Percentiles rank a stretch among this genome's conserved stretches.
phyloP scores from a whole-genome alignment of 2,329 filamentous ascomycete species.

The Sclerotinia minor region DNA sequence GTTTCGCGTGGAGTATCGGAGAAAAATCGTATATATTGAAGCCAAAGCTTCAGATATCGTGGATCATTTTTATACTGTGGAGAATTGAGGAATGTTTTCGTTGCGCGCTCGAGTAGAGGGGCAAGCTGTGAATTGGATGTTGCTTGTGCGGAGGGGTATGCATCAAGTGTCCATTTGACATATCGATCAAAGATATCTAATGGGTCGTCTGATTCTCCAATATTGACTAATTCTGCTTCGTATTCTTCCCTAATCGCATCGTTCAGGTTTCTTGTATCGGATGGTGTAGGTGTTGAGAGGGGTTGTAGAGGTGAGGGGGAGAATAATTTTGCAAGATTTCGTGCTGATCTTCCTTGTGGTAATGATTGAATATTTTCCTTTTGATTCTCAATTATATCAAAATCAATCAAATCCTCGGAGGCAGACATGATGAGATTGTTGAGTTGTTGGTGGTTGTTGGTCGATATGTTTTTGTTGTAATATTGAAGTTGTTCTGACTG shows the following conservation, averaged over 20 bases:
- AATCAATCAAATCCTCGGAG: slow-evolving; percentile 62
- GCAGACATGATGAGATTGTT: slow-evolving; percentile 45
- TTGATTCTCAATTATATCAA: slow-evolving; percentile 91
- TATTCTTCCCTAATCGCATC: slow-evolving; percentile 79
- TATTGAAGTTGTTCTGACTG: not conserved
- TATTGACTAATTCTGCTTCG: slow-evolving; percentile 75
- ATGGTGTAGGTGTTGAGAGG: slow-evolving; percentile 63
- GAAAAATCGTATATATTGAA: slow-evolving; percentile 91
- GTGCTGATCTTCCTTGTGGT: slow-evolving; percentile 83
- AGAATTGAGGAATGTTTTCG: slow-evolving; percentile 82
- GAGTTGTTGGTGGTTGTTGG: not conserved
- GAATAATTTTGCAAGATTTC: slow-evolving; percentile 81
- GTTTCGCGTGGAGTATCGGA: slow-evolving; percentile 90
- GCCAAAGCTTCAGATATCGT: slow-evolving; percentile 88
- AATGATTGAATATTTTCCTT: slow-evolving; percentile 98
- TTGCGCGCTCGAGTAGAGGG: slow-evolving; percentile 86
- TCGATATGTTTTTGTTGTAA: not conserved
- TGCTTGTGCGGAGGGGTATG: slow-evolving; percentile 91
- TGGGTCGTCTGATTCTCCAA: slow-evolving; percentile 89
- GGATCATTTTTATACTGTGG: slow-evolving; percentile 93
- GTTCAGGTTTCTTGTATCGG: slow-evolving; percentile 74
- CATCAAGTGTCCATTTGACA: slow-evolving; percentile 92
- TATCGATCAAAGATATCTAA: slow-evolving; percentile 96
- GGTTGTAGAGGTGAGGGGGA: slow-evolving; percentile 63
- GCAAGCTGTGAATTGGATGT: slow-evolving; percentile 89